Evolutionary conservation across 257 asterid genomes (phyloP).

Genomic region (Lithospermum erythrorhizon): DNA sequence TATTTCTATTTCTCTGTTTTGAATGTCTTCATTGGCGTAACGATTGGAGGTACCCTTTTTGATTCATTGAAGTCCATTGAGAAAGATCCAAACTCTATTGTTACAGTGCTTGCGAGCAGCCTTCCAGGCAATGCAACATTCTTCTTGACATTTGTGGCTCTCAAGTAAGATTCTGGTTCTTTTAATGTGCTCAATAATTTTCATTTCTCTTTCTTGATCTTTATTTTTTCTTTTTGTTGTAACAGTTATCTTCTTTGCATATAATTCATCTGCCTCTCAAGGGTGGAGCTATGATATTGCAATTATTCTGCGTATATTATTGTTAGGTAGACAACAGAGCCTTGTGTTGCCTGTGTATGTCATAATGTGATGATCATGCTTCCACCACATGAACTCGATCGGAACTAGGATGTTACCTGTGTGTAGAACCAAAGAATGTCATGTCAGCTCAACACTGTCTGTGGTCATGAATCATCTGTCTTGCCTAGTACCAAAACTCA

Average conservation of each 20-base stretch:
- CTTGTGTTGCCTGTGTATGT: too few species aligned
- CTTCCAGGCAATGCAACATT: conserved; percentile 95
- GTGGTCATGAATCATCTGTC: too few species aligned
- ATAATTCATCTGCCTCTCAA: background rate
- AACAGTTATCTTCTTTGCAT: background rate
- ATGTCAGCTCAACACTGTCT: too few species aligned
- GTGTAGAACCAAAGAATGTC: too few species aligned
- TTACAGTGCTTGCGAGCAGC: conserved; percentile 49
- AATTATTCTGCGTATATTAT: too few species aligned
- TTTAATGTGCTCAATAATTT: background rate
- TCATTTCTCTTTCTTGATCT: background rate
- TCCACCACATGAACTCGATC: too few species aligned
- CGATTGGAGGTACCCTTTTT: conserved; percentile 62
- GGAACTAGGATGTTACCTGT: too few species aligned
- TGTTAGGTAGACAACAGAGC: too few species aligned
- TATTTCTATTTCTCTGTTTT: conserved; percentile 71
- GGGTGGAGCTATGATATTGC: background rate
- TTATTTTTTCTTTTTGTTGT: background rate
- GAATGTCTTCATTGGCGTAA: conserved; percentile 85
- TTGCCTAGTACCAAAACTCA: too few species aligned
- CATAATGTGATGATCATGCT: too few species aligned
- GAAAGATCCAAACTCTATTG: conserved; percentile 30
- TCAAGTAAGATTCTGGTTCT: conserved; percentile 46
- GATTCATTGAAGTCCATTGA: conserved; percentile 34
- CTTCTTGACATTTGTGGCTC: conserved; percentile 87